These are phyloP conservation scores for Aphanomyces euteiches DNA, from an alignment of 352 stramenopile species.

Conservation along the genomic window DNA sequence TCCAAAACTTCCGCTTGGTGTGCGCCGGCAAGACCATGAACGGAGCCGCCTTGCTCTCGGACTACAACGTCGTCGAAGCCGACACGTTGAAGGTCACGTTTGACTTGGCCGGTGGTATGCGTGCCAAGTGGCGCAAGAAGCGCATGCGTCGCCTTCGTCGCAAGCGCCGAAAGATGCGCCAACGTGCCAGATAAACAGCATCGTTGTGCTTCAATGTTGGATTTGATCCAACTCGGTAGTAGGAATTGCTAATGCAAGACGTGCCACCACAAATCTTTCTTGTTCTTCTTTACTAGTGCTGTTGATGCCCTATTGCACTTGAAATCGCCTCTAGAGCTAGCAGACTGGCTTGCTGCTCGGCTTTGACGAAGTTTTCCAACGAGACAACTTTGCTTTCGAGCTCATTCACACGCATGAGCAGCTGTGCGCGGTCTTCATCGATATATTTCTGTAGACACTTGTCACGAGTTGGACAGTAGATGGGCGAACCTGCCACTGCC, in stretches of 20 bases:
- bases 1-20: conserved; percentile 89
- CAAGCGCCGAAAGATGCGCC: conserved; percentile 99
- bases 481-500: background rate
- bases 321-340: conserved; percentile 67
- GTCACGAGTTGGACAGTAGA: background rate
- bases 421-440: conserved; percentile 42
- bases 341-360: conserved; percentile 65
- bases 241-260: background rate
- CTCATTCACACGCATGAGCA: conserved; percentile 52
- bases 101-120: conserved; percentile 91
- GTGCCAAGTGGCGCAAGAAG: conserved; percentile 98
- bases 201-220: conserved; percentile 5
- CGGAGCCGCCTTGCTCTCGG: conserved; percentile 78
- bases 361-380: conserved; percentile 57
- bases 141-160: conserved; percentile 95
- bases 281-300: background rate
- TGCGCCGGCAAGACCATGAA: conserved; percentile 75
- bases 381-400: conserved; percentile 51
- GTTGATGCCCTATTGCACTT: conserved; percentile 42
- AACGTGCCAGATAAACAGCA: conserved; percentile 94
- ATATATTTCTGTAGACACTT: conserved; percentile 38
- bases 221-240: background rate
- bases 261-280: background rate
- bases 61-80: conserved; percentile 90
- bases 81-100: conserved; percentile 91